Evolutionary conservation across 768 basidiomycete genomes (phyloP), one percentile per base, ranked within the genome.

Genomic region (Kwoniella dejecticola): DNA sequence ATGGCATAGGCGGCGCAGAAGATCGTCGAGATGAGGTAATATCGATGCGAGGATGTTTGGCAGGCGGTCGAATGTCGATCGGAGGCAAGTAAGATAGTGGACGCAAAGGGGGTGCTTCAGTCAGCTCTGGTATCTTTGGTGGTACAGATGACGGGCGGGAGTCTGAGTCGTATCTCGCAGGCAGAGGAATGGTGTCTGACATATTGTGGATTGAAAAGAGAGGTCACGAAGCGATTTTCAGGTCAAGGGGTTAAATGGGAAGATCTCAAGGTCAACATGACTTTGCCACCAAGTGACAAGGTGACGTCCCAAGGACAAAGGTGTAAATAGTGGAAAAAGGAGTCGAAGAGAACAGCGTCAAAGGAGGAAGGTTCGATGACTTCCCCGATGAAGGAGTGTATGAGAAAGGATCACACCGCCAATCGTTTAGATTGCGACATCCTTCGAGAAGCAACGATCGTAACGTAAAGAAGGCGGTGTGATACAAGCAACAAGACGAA

Each of bases 1-100:
- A 36, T 1, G 59, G 59, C 19, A 40, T 41, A 12, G 47, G 30
- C 30, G 62, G 62, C 27, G 61, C 63, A 54, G 64, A 61, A 13
- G 46, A 23, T 52, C 59, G 65, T 41, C 63, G 69, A 27, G 24
- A 27, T 10, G 49, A 36, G 8, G 50, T 11, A 19, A 29, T 44
- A 42, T 42, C 42, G 23, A 56, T 46, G 7, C 29, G 44, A 31
- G 42, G 30, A 45, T 29, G 46, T 56, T 29, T 45, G 33, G 54
- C 29, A 21, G 29, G 41, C 7, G 54, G 30, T 21, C 13, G 19
- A 2, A 26, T 41, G 23, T 56, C 54, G 10, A 42, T 55, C 15
- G 52, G 3, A 21, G 26, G n/a, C 19, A 19, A 40, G 15, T 36
- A 15, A 1, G 52, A 36, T 10, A 47, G 42, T 21, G 13, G 30